Evolutionary conservation across 352 stramenopile species (phyloP), one percentile per base, ranked within the genome.

Genomic region (Pythium aristosporum): DNA sequence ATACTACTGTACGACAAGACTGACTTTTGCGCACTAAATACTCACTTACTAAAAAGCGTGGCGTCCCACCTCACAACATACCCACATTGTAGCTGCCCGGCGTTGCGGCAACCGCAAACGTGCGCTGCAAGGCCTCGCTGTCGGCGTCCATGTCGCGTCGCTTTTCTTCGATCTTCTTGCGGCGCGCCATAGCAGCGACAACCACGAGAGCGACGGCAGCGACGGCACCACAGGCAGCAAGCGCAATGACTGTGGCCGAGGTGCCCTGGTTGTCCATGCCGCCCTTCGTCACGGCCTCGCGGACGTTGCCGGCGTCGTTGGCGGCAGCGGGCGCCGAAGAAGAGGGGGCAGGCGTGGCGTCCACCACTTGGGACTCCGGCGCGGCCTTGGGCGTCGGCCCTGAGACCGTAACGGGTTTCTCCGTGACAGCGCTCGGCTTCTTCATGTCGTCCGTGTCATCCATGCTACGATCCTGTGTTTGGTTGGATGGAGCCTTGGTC

Each of bases 121-220:
- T 46, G 23, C 57, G 57, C 36, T 51, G 63, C 11, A 65, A 43
- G 25, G 57, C 41, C 9, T 1, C 34, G 18, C 23, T 16, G 32
- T 65, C 56, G 20, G 13, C 43, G n/a, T 48, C 37, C 10, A 13
- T 20, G 28, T 67, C 57, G 37, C 43, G 51, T 5, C 43, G 42
- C 46, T 68, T 68, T 30, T 68, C 61, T 23, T 57, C 21, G 37
- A 68, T 59, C 37, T 61, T 61, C 53, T 68, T 68, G 53, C 61
- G 61, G 21, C 55, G 56, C 1, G 56, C 61, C 16, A 62, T 25
- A 20, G 54, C 50, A n/a, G 61, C 61, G n/a, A 68, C 41, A 21
- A 68, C 61, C 2, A 57, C 23, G 11, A 68, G 44, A 12, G 61
- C 61, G 12, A 68, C 44, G 7, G 39, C 12, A 12, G 51, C 61